phyloP scores from a whole-genome alignment of 768 basidiomycete species.

The Mycena vitilis region DNA sequence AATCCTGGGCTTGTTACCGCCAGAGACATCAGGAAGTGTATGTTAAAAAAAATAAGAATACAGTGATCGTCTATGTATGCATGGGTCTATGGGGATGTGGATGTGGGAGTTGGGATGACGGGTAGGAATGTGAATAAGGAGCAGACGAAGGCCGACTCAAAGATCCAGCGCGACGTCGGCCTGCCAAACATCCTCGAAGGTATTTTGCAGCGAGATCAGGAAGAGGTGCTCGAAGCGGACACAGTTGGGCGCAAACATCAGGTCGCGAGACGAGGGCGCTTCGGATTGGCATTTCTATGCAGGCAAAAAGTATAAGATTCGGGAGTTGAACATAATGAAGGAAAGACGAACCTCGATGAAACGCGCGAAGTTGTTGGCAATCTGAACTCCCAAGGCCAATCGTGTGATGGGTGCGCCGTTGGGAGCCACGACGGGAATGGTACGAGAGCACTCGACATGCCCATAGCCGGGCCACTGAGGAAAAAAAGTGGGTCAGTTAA shows the following conservation, averaged over 20 bases:
- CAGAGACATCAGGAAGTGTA: no score
- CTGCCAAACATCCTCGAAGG: conserved; percentile 22
- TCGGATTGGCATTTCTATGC: conserved; percentile 18
- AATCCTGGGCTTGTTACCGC: no score
- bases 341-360: conserved; percentile 12
- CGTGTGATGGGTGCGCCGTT: conserved; percentile 55
- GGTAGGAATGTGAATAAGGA: no score
- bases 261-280: not conserved
- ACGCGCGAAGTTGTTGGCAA: conserved; percentile 7
- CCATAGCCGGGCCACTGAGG: conserved; percentile 64
- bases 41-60: no score
- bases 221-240: conserved; percentile 18
- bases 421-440: conserved; percentile 48
- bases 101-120: no score
- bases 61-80: no score
- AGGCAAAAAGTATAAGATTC: not conserved
- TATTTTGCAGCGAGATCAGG: conserved; percentile 16
- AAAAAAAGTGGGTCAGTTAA: not conserved
- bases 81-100: no score
- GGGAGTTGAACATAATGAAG: no score
- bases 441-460: conserved; percentile 51
- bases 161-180: conserved; percentile 23
- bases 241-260: conserved; percentile 13
- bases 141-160: no score
- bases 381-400: conserved; percentile 38